A percentile compares a stretch with the other conserved stretches of the same genome.
Conservation (phyloP, 495 filamentous ascomycete genomes). For the Letharia columbiana region DNA sequence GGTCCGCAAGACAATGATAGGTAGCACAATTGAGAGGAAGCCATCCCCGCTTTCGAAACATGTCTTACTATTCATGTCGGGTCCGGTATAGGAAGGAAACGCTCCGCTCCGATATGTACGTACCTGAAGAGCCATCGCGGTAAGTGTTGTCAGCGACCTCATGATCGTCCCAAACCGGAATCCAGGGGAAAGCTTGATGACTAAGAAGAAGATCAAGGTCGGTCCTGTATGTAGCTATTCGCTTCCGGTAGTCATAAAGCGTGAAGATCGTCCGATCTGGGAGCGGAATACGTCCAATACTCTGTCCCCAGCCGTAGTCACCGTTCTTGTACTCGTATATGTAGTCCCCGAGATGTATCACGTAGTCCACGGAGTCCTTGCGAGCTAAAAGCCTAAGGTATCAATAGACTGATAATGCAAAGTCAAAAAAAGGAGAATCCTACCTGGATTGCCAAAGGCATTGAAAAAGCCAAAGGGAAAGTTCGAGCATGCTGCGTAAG, state of each 20-base stretch:
- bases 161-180: slow-evolving; percentile 66
- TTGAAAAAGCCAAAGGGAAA: slow-evolving; percentile 42
- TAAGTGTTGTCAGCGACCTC: slow-evolving; percentile 50
- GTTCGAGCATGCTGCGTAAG: slow-evolving; percentile 39
- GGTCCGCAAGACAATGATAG: not conserved
- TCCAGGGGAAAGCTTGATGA: slow-evolving; percentile 56
- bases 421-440: not conserved
- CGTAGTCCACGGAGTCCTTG: slow-evolving; percentile 63
- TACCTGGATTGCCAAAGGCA: slow-evolving; percentile 47
- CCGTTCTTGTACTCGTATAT: slow-evolving; percentile 59
- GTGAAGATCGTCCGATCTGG: slow-evolving; percentile 35
- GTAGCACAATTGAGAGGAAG: not conserved
- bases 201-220: slow-evolving; percentile 52
- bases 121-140: slow-evolving; percentile 39
- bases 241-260: slow-evolving; percentile 54
- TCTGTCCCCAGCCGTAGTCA: slow-evolving; percentile 46
- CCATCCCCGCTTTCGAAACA: not conserved
- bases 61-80: not conserved
- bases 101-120: not conserved
- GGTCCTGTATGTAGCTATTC: slow-evolving; percentile 52
- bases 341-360: slow-evolving; percentile 59
- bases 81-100: not conserved
- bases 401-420: not conserved
- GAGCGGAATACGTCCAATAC: slow-evolving; percentile 44
- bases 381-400: slow-evolving; percentile 31